Evolutionary conservation across 208 protist genomes (phyloP).

Genomic region (Crithidia bombi): DNA sequence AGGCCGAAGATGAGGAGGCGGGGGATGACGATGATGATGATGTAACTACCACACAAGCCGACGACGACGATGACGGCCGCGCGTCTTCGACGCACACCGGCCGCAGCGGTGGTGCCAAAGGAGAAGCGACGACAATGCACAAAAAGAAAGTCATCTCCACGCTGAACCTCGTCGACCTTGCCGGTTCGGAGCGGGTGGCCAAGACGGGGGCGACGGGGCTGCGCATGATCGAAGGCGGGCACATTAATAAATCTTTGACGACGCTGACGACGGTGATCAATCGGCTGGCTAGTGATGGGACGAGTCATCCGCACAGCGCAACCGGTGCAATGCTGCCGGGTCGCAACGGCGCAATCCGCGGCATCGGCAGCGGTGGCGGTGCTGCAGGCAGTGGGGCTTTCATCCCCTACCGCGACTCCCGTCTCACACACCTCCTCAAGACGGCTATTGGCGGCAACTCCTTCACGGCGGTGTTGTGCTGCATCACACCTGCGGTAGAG

Average conservation of each 20-base stretch:
- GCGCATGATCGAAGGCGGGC: constrained; percentile 93
- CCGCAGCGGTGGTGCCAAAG: constrained; percentile 9
- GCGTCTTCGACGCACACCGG: constrained; percentile 18
- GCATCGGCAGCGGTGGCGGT: constrained; percentile 8
- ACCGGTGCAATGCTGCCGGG: constrained; percentile 18
- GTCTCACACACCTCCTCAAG: constrained; percentile 94
- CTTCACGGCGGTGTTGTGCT: constrained; percentile 88
- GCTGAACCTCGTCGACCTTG: constrained; percentile 95
- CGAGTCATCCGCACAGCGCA: background rate
- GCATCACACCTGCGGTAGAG: constrained; percentile 66
- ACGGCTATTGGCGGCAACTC: constrained; percentile 95
- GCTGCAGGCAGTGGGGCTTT: constrained; percentile 31
- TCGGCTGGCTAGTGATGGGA: constrained; percentile 40
- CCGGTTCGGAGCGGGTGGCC: constrained; percentile 90
- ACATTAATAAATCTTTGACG: constrained; percentile 91
- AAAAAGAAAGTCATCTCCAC: constrained; percentile 53
- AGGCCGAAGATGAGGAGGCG: constrained; percentile 25
- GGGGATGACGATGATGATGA: constrained; percentile 36
- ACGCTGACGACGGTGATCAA: constrained; percentile 82
- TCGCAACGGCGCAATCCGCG: background rate
- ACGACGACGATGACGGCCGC: constrained; percentile 27
- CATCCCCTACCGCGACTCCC: constrained; percentile 93
- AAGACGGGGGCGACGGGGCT: constrained; percentile 93
- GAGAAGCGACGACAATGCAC: constrained; percentile 13
- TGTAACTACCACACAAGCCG: background rate